Base-by-base conservation (phyloP, 331 rosid genomes). In the Malus hybrid region DNA sequence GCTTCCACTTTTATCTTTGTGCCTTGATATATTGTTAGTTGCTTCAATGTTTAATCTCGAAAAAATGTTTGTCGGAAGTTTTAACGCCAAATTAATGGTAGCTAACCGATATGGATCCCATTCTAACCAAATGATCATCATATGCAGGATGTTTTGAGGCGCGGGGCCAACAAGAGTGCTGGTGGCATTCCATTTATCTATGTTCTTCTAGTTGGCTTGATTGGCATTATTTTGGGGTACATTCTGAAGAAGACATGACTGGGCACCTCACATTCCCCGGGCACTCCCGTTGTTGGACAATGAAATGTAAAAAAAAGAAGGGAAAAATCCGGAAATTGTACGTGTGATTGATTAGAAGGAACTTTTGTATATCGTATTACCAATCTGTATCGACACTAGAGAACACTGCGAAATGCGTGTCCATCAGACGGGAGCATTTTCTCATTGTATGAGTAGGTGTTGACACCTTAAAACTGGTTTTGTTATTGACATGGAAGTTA, bases 161-260 rank as follows among this genome's bases (percentile, higher is more conserved):
- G 85, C 3, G 85, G 72, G 34, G 74, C 63, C 22, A 74, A 61
- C 82, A 72, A 72, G 81, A 78, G 85, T 64, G 74, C 68, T 0
- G 81, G 91, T 0, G 85, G 95, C 13, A 62, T 90, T 54, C 85
- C 96, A 59, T 81, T 90, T 24, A 71, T 87, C 36, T 89, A 85
- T 39, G 89, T 89, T 18, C 34, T 86, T 68, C 36, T 93, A 32
- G 81, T 93, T 72, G 96, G 89, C 69, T 69, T 89, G 75, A 16
- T 93, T 75, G 97, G 98, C 85, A 75, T 89, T 76, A 75, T 93
- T 78, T 80, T 93, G 84, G 98, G 98, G 52, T 90, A 83, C 76
- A 71, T 93, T 70, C 33, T 93, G 87, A 93, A 86, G 92, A 87
- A 78, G 87, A 85, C 95, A 64, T 93, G 86, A 90, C 72, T 63